Percentiles rank a stretch among this genome's conserved stretches.
Conservation (phyloP, 345 rosid genomes). For the Acer saccharum region DNA sequence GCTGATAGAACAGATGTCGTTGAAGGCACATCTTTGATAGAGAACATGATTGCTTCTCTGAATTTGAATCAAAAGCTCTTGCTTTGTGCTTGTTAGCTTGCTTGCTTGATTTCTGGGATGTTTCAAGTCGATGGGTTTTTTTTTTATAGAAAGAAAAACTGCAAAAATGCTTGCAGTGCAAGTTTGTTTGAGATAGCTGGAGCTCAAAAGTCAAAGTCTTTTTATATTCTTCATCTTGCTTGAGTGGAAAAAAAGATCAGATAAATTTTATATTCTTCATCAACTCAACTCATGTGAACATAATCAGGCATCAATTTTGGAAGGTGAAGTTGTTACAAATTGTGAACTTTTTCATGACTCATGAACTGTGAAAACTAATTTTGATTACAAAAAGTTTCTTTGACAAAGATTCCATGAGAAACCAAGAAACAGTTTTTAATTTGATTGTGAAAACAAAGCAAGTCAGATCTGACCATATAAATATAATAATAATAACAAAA, state of each 20-base stretch:
- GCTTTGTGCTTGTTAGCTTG: background rate
- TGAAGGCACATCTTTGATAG: conserved; percentile 24
- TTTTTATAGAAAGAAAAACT: background rate
- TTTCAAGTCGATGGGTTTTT: background rate
- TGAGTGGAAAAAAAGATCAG: background rate
- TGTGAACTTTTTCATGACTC: too few relatives aligned
- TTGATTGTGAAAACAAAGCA: too few relatives aligned
- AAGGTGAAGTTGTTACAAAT: too few relatives aligned
- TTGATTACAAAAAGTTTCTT: too few relatives aligned
- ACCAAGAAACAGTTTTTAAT: too few relatives aligned
- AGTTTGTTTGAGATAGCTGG: background rate
- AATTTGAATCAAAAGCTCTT: too few relatives aligned
- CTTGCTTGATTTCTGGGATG: background rate
- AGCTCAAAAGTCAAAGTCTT: background rate
- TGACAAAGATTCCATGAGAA: too few relatives aligned
- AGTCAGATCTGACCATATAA: too few relatives aligned
- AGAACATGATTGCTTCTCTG: conserved; percentile 12
- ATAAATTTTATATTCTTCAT: background rate
- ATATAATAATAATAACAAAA: too few relatives aligned
- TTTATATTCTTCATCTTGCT: background rate
- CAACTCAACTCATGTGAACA: too few relatives aligned
- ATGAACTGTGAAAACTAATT: too few relatives aligned
- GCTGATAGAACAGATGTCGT: conserved; percentile 24
- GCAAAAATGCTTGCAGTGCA: background rate
- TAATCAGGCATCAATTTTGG: too few relatives aligned